Percentiles rank a stretch among this genome's conserved stretches.
These are phyloP conservation scores for Metarhizium guizhouense DNA, from an alignment of 2,329 filamentous ascomycete species.

Conservation along the genomic window DNA sequence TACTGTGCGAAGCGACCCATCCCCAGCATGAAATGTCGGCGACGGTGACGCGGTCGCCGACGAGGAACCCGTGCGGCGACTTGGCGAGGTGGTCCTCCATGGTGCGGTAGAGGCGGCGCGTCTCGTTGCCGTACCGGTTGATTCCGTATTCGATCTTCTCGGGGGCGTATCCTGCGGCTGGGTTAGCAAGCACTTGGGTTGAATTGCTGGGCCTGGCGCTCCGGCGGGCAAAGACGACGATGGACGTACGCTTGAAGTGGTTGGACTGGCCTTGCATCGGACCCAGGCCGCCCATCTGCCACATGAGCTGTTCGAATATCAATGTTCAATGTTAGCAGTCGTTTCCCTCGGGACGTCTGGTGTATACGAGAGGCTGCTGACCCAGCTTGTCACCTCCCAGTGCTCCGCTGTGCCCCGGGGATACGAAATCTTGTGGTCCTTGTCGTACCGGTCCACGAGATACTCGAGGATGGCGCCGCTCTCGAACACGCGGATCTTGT, in stretches of 20 bases:
- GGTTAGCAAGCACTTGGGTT: neutral
- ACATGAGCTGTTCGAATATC: conserved; percentile 41
- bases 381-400: conserved; percentile 75
- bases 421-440: conserved; percentile 74
- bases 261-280: conserved; percentile 79
- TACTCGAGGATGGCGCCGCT: conserved; percentile 79
- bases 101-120: conserved; percentile 69
- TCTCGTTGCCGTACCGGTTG: conserved; percentile 75
- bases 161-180: conserved; percentile 59
- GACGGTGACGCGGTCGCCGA: conserved; percentile 61
- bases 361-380: conserved; percentile 18
- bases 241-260: conserved; percentile 64
- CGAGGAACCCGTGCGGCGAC: conserved; percentile 47
- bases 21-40: conserved; percentile 77
- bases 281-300: conserved; percentile 71
- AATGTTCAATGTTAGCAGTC: conserved; percentile 17
- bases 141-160: conserved; percentile 77
- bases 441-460: conserved; percentile 72
- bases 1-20: conserved; percentile 55
- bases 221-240: neutral
- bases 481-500: conserved; percentile 71
- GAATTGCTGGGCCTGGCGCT: too few species aligned
- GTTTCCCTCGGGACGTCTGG: conserved; percentile 9
- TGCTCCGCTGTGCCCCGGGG: conserved; percentile 63
- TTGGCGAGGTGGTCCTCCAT: conserved; percentile 62